These are phyloP conservation scores for Erucastrum elatum DNA, from an alignment of 345 rosid genomes.

Conservation along the genomic window DNA sequence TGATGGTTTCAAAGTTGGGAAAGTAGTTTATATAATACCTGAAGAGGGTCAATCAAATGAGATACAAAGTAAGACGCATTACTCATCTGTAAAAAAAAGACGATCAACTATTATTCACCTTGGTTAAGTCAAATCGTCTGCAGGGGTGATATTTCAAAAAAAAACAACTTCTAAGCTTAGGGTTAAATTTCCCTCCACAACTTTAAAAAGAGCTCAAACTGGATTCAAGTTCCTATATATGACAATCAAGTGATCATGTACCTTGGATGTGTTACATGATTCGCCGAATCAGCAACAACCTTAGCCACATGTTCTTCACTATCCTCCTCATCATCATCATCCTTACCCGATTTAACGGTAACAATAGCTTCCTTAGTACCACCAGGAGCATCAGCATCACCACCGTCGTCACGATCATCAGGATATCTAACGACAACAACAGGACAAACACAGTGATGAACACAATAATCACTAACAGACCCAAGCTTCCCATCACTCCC, in stretches of 20 bases:
- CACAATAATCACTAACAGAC: constrained; percentile 76
- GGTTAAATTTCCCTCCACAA: background rate
- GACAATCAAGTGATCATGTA: background rate
- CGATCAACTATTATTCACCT: background rate
- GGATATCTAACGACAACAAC: constrained; percentile 87
- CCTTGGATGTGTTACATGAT: constrained; percentile 46
- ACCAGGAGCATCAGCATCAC: constrained; percentile 32
- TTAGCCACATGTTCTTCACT: constrained; percentile 30
- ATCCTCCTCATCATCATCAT: constrained; percentile 15
- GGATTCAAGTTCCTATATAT: background rate
- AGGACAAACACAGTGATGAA: constrained; percentile 74
- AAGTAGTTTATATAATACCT: constrained; percentile 9
- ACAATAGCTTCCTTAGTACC: constrained; percentile 42
- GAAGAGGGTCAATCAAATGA: constrained; percentile 32
- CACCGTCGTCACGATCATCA: constrained; percentile 60
- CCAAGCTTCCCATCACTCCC: constrained; percentile 85
- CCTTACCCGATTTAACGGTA: constrained; percentile 40
- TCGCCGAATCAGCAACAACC: constrained; percentile 19
- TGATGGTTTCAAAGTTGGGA: background rate
- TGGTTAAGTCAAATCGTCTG: background rate
- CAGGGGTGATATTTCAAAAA: background rate
- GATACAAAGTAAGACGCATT: constrained; percentile 1
- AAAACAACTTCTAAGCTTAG: background rate
- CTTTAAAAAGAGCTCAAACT: background rate
- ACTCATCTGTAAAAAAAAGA: constrained; percentile 34